Base-by-base conservation (phyloP, 2,329 filamentous ascomycete species). In the Ophiognomonia clavigignenti-juglandacearum region DNA sequence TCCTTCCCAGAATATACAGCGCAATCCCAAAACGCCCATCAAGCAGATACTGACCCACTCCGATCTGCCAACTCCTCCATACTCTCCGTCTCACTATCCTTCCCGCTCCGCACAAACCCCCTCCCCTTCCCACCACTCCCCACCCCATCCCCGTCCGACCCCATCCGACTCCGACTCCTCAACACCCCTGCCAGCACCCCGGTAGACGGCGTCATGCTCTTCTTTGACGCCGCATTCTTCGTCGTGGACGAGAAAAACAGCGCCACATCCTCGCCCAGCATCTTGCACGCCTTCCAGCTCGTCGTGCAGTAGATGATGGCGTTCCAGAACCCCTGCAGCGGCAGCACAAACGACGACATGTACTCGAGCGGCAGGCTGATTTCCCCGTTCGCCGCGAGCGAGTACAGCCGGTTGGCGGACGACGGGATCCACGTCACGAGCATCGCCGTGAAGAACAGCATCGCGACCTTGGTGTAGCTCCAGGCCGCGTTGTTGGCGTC, bases 301-400 rank as follows among this genome's bases (percentile, higher is more conserved):
- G 85, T 88, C 10, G 78, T 74, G 14, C 81, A 66, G 64, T 93
- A 95, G 55, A 95, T 88, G 48, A 86, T 64, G 16, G 83, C 79
- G 61, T 95, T 95, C 87, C 88, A 93, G 58, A 91, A 86, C 0
- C 88, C 88, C 61, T 95, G 88, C 0, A 90, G 73, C 0, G 88
- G 88, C 8, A 95, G 73, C 1, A 93, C 87, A 34, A 88, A 75
- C 0, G 85, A 82, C 19, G 85, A 83, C 54, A 83, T 77, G 54
- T 85, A 81, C 57, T 88, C 82, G 20, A 93, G 75, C 0, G 74
- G 69, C 23, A 82, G 74, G 7, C 71, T 75, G 0, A 75, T 65
- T 4, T 72, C 49, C 22, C 75, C 65, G 0, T 73, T 68, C 57
- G 85, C 71, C 8, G 82, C 71, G 14, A 90, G 71, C 4, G 80